Base-by-base conservation (phyloP, 148 eudicot species). In the Heliosperma pusillum region DNA sequence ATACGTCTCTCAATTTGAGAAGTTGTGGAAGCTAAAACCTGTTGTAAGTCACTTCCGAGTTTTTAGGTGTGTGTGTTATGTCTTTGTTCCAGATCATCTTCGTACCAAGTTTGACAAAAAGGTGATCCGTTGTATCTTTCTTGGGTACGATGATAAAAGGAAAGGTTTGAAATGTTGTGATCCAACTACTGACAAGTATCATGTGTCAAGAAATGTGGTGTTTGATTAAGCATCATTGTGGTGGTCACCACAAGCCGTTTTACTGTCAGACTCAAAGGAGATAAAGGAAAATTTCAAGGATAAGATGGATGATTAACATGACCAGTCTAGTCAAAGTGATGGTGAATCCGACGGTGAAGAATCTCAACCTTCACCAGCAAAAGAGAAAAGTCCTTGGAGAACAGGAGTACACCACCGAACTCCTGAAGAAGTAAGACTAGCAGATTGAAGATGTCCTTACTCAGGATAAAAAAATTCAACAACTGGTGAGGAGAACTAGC, bases 1-100 rank as follows among this genome's bases (percentile, higher is more conserved):
- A 12, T 76, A 74, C 40, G 1, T 61, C 45, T 71, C 76, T 33
- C 82, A 75, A 0, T 73, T 55, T 63, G 16, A 80, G 65, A 80
- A 66, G 57, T 53, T 53, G 57, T 53, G 57, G 57, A 53, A 53
- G 57, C 4, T 53, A 53, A 53, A 53, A 16, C 57, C n/a, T 7
- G 19, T 3, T 53, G 57, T 53, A n/a, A 53, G 19, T 53, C 57
- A 53, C 15, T 53, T 53, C 1, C n/a, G 57, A 53, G 57, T 53
- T 16, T 53, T 53, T 5, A 3, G 57, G 5, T 53, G 57, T 13
- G 57, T 53, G 15, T 13, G 5, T 12, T 53, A 53, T 17, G 57
- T 53, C 10, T 42, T 10, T 80, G 19, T 70, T 73, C 74, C 60
- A 72, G 16, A 24, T 66, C 1, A 53, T 20, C 17, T 56, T 36